Evolutionary conservation across 495 filamentous ascomycete genomes (phyloP).

Genomic region (Amniculicola lignicola): DNA sequence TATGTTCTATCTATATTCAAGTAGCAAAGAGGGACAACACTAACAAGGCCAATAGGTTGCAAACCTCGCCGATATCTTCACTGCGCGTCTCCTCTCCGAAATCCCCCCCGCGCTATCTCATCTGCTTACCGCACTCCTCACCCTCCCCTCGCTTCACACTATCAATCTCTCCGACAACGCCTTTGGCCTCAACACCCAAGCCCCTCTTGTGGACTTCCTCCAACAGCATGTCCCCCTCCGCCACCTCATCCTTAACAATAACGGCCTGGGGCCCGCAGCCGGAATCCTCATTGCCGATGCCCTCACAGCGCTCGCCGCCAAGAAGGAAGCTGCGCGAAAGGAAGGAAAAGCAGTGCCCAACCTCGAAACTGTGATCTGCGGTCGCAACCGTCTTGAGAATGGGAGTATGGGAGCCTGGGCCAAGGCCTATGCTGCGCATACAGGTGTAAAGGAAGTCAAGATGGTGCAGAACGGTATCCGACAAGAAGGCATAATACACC

Average conservation of each 20-base stretch:
- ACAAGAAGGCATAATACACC: constrained; percentile 78
- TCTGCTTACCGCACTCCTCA: constrained; percentile 80
- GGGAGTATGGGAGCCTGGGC: constrained; percentile 96
- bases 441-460: constrained; percentile 74
- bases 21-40: neutral
- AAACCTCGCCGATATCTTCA: constrained; percentile 96
- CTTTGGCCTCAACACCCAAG: constrained; percentile 81
- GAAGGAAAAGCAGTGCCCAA: constrained; percentile 57
- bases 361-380: constrained; percentile 92
- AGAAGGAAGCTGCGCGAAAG: constrained; percentile 72
- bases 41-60: constrained; percentile 52
- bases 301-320: constrained; percentile 68
- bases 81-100: constrained; percentile 85
- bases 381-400: constrained; percentile 91
- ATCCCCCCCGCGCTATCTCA: constrained; percentile 85
- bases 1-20: constrained; percentile 39
- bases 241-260: constrained; percentile 94
- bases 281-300: constrained; percentile 82
- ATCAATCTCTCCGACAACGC: constrained; percentile 97
- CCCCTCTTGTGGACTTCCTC: constrained; percentile 66
- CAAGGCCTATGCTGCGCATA: constrained; percentile 74
- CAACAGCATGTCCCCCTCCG: constrained; percentile 79
- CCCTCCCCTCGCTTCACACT: constrained; percentile 77
- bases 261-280: constrained; percentile 89
- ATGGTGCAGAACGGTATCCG: constrained; percentile 99